Evolutionary conservation across 169 alveolate genomes (phyloP), one percentile per base, ranked within the genome.

Genomic region (Plasmodium vinckei): DNA sequence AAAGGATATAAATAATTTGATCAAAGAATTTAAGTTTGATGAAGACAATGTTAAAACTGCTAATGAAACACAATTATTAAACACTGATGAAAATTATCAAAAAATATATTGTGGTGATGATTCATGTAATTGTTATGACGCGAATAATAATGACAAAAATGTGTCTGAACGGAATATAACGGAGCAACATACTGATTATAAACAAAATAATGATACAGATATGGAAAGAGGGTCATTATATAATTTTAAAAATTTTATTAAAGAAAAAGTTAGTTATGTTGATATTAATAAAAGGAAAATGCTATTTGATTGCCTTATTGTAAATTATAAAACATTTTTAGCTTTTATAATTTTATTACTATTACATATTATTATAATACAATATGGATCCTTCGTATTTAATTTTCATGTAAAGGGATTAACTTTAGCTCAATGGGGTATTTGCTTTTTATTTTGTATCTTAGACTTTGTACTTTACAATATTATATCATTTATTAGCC

Each of bases 391-490:
- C 1, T 42, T 82, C 19, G 42, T 82, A 27, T 82, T 82, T 56
- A 67, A 67, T 33, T 82, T 65, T 33, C 90, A 82, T 15, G 75
- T 82, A 60, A 44, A 46, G 15, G 90, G 90, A 25, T 56, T 82
- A 61, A 82, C 90, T 19, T 21, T 53, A 19, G 0, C 53, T 46
- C 90, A 82, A 21, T 82, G 90, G 90, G 51, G 54, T 13, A 12
- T 82, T 1, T 82, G 82, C 33, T 67, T 82, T 57, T 46, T 33
- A 12, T 82, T 54, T 67, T 82, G 90, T 67, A 15, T 44, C 3
- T 47, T 82, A 13, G 90, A 82, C 27, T 5, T 82, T 0, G 21
- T 82, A 1, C 33, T 82, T 67, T 82, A 54, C 33, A n/a, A 56
- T 7, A 47, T 67, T 67, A 67, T 59, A 67, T 82, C 70, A 17